Evolutionary conservation across 129 eudicot genomes (phyloP).

Genomic region (Escallonia rubra): DNA sequence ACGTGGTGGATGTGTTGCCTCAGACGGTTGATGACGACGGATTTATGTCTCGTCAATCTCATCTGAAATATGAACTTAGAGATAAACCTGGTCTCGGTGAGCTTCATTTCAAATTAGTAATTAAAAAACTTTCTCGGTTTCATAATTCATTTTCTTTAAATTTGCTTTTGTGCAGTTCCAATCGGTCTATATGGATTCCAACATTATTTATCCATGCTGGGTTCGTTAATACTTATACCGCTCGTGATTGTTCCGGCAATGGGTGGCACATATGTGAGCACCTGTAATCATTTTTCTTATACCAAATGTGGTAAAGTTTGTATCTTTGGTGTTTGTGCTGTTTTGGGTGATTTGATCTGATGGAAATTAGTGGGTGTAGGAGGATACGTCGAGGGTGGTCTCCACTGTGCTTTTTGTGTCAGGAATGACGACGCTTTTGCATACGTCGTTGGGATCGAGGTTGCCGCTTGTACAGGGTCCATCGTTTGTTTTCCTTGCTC

Average conservation of each 20-base stretch:
- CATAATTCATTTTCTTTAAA: not conserved
- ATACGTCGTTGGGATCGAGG: slow-evolving; percentile 79
- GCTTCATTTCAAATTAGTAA: slow-evolving; percentile 2
- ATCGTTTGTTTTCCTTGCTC: slow-evolving; percentile 93
- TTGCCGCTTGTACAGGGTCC: slow-evolving; percentile 95
- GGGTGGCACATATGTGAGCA: slow-evolving; percentile 93
- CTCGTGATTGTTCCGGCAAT: slow-evolving; percentile 95
- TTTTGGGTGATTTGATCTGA: slow-evolving; percentile 24
- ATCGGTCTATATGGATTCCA: slow-evolving; percentile 86
- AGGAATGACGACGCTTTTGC: slow-evolving; percentile 88
- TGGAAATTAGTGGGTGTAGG: slow-evolving; percentile 54
- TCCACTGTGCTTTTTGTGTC: slow-evolving; percentile 87
- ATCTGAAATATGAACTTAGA: slow-evolving; percentile 97
- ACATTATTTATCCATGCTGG: slow-evolving; percentile 81
- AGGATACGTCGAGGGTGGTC: slow-evolving; percentile 79
- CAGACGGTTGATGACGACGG: slow-evolving; percentile 69
- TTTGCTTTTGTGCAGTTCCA: slow-evolving; percentile 55
- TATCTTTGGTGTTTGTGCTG: not conserved
- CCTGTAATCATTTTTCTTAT: slow-evolving; percentile 6
- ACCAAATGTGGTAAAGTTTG: not conserved
- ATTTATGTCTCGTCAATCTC: slow-evolving; percentile 53
- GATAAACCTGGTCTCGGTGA: slow-evolving; percentile 97
- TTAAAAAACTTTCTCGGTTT: not conserved
- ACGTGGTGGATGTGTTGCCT: slow-evolving; percentile 30
- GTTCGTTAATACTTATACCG: slow-evolving; percentile 83